phyloP scores from a whole-genome alignment of 108 stramenopile genomes.

The Epipyxis sp. region DNA sequence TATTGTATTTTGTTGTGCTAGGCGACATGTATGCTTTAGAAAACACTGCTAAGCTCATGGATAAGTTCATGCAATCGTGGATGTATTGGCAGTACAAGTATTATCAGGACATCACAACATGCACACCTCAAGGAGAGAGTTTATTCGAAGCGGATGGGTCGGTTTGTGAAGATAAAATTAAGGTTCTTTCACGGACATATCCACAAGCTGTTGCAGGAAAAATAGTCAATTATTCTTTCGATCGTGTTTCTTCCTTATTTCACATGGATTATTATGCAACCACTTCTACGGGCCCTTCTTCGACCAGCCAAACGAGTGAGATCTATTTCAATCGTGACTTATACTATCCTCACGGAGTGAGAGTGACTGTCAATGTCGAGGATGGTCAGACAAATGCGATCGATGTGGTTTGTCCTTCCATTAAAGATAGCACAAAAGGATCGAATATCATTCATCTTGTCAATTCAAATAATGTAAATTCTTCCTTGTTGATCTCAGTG shows the following conservation, averaged over 20 bases:
- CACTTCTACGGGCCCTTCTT: neutral
- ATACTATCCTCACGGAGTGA: neutral
- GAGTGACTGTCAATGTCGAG: neutral
- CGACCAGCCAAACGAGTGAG: neutral
- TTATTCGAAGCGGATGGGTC: constrained; percentile 18
- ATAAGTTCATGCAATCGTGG: constrained; percentile 20
- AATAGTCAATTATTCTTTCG: neutral
- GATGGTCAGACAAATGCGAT: neutral
- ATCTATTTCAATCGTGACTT: neutral
- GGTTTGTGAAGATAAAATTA: constrained; percentile 1
- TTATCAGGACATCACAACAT: constrained; percentile 41
- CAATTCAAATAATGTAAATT: neutral
- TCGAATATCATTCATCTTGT: neutral
- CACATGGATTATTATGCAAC: neutral
- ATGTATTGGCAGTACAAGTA: constrained; percentile 46
- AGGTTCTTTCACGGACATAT: constrained; percentile 26
- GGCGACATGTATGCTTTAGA: neutral
- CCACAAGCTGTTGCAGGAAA: constrained; percentile 24
- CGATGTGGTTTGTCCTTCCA: neutral
- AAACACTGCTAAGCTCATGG: constrained; percentile 7
- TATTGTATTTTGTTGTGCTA: no score
- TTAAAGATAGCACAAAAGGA: neutral
- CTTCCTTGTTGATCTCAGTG: neutral
- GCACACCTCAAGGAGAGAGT: constrained; percentile 26
- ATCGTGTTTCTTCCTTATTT: neutral